phyloP scores from a whole-genome alignment of 768 basidiomycete species.

The Russula foetens region DNA sequence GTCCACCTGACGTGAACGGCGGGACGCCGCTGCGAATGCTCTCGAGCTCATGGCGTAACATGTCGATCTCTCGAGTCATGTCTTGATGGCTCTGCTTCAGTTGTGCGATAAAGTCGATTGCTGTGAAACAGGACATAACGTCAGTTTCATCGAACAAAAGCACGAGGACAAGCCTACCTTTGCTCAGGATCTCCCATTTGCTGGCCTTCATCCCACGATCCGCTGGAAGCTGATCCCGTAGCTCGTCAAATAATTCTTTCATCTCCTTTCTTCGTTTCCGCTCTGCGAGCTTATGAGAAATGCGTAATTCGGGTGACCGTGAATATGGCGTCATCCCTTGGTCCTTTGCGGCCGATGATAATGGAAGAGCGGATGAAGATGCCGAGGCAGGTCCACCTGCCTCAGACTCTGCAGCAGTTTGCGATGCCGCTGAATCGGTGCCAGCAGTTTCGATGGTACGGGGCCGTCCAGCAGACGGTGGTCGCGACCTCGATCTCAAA shows the following conservation, averaged over 20 bases:
- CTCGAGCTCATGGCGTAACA: constrained; percentile 69
- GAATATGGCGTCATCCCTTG: constrained; percentile 74
- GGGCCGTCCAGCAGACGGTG: constrained; percentile 29
- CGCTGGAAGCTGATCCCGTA: constrained; percentile 86
- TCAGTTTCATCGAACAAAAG: not conserved
- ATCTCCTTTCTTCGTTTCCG: constrained; percentile 96
- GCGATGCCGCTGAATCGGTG: constrained; percentile 26
- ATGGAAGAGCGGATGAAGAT: constrained; percentile 31
- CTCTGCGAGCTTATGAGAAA: constrained; percentile 96
- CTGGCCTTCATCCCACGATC: constrained; percentile 93
- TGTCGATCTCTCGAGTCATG: constrained; percentile 71
- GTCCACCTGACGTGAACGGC: constrained; percentile 41
- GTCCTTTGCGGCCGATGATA: constrained; percentile 23
- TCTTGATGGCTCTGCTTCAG: constrained; percentile 73
- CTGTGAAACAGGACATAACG: constrained; percentile 31
- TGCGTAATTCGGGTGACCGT: constrained; percentile 87
- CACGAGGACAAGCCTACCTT: constrained; percentile 48
- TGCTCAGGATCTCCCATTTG: constrained; percentile 98
- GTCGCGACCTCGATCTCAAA: constrained; percentile 40
- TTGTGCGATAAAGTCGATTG: constrained; percentile 80
- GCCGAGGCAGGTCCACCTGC: constrained; percentile 17
- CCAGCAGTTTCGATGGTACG: constrained; percentile 33
- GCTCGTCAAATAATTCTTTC: constrained; percentile 97
- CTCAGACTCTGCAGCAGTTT: constrained; percentile 7
- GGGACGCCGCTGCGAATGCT: constrained; percentile 46